Evolutionary conservation across 306 rosid species (phyloP).

Genomic region (Medicago lupulina): DNA sequence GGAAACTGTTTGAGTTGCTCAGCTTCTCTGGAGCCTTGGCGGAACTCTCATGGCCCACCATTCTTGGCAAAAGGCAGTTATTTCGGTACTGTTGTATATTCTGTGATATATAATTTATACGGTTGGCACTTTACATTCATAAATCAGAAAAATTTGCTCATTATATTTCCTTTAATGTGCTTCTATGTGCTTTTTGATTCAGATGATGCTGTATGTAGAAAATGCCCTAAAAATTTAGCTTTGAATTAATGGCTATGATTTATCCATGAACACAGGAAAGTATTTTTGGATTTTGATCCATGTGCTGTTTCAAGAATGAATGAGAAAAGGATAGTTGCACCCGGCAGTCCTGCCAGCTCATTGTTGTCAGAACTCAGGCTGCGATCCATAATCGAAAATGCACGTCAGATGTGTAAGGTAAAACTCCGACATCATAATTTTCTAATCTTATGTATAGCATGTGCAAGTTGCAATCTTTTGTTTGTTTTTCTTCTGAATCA

Average conservation of each 20-base stretch:
- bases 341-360: conserved; percentile 65
- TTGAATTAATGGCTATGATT: conserved; percentile 38
- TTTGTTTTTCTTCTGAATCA: background rate
- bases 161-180: conserved; percentile 29
- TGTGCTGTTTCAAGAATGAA: conserved; percentile 59
- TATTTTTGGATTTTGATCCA: conserved; percentile 76
- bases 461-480: conserved; percentile 26
- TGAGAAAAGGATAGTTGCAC: conserved; percentile 66
- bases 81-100: conserved; percentile 62
- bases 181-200: conserved; percentile 28
- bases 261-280: conserved; percentile 58
- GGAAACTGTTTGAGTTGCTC: conserved; percentile 79
- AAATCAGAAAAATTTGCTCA: conserved; percentile 35
- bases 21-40: conserved; percentile 85
- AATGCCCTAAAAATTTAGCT: conserved; percentile 29
- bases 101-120: background rate
- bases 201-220: conserved; percentile 17
- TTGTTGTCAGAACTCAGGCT: conserved; percentile 73
- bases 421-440: conserved; percentile 5
- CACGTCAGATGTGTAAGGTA: conserved; percentile 77
- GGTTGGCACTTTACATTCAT: background rate
- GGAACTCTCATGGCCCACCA: conserved; percentile 73
- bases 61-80: conserved; percentile 63
- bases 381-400: conserved; percentile 79
- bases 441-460: conserved; percentile 5